These are phyloP conservation scores for Dinochytrium kinnereticum DNA, from an alignment of 371 early-diverging fungal genomes.

Conservation along the genomic window DNA sequence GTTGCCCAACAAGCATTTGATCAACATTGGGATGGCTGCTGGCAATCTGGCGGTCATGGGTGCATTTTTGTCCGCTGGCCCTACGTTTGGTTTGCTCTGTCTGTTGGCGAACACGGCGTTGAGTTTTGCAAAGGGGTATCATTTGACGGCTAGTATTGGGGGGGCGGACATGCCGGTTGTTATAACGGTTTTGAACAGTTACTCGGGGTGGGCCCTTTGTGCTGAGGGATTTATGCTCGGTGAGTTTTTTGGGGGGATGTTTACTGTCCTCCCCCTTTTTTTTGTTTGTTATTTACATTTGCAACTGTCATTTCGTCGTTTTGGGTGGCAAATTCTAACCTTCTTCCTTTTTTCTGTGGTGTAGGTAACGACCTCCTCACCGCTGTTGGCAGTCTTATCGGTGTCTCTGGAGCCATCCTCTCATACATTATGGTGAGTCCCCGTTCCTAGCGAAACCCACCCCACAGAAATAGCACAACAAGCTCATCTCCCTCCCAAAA, in stretches of 20 bases:
- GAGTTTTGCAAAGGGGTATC: constrained; percentile 37
- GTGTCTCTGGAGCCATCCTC: constrained; percentile 42
- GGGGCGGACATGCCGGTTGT: constrained; percentile 46
- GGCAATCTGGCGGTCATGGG: constrained; percentile 30
- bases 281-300: not conserved
- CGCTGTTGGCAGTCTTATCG: constrained; percentile 40
- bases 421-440: constrained; percentile 38
- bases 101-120: constrained; percentile 32
- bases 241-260: constrained; percentile 4
- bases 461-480: no score
- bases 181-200: constrained; percentile 43
- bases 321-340: no score
- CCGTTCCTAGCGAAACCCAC: no score
- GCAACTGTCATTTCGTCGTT: no score
- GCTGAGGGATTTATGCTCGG: constrained; percentile 36
- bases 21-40: constrained; percentile 33
- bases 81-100: constrained; percentile 28
- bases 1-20: constrained; percentile 39
- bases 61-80: constrained; percentile 20
- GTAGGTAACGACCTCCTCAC: constrained; percentile 38
- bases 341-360: constrained; percentile 25
- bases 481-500: not conserved
- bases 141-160: constrained; percentile 41
- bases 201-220: constrained; percentile 45
- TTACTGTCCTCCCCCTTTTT: not conserved